These are phyloP conservation scores for Calocera viscosa DNA, from an alignment of 768 basidiomycete genomes.

Conservation along the genomic window DNA sequence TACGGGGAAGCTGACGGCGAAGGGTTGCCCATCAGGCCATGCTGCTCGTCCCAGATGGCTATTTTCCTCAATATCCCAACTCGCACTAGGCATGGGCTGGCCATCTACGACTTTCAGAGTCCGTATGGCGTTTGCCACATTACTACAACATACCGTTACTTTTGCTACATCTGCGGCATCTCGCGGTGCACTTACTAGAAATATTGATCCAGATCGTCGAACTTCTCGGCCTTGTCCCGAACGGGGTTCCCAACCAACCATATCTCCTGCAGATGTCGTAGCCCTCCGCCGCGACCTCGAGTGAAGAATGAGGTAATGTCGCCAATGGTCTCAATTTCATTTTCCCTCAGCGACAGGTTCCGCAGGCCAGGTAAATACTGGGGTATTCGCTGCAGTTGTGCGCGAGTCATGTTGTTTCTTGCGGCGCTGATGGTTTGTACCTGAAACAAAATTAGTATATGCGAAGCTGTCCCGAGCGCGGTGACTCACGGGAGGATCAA, in stretches of 20 bases:
- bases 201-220: background rate
- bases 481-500: background rate
- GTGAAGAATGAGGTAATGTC: background rate
- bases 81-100: background rate
- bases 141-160: background rate
- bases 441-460: background rate
- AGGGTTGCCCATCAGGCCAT: background rate
- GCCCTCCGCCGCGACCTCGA: background rate
- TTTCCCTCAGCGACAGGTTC: background rate
- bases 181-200: background rate
- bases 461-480: background rate
- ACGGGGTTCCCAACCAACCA: background rate
- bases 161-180: background rate
- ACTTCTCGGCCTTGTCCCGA: background rate
- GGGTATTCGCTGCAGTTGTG: background rate
- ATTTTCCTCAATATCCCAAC: background rate
- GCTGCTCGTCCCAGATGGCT: background rate
- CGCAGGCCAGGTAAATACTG: background rate
- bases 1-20: background rate
- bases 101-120: background rate
- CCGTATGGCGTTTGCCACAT: background rate
- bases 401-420: background rate
- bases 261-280: background rate
- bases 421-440: conserved; percentile 5
- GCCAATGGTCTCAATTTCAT: background rate